These are phyloP conservation scores for Hirschioporus abietinus DNA, from an alignment of 768 basidiomycete genomes.

Conservation along the genomic window DNA sequence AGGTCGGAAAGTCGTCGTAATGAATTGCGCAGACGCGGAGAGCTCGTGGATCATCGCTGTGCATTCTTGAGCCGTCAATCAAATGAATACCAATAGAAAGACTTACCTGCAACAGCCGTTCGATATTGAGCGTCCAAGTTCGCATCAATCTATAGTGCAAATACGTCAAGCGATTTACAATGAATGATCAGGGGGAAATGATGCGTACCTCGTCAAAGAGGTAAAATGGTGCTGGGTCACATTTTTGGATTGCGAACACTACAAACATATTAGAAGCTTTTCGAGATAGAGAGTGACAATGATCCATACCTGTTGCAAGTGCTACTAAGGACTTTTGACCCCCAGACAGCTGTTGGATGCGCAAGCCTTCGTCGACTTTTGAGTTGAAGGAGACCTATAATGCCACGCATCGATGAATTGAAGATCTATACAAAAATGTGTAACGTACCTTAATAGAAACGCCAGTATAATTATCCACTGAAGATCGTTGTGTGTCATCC, in stretches of 20 bases:
- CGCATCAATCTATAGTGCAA: conserved; percentile 72
- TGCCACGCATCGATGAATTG: conserved; percentile 1
- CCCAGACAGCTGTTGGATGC: conserved; percentile 95
- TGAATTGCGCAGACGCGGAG: conserved; percentile 85
- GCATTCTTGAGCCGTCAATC: not conserved
- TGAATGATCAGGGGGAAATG: not conserved
- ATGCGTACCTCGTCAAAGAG: conserved; percentile 85
- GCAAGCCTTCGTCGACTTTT: conserved; percentile 92
- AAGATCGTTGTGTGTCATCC: conserved; percentile 66
- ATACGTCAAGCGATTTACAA: conserved; percentile 3
- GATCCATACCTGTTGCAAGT: conserved; percentile 70
- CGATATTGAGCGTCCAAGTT: conserved; percentile 97
- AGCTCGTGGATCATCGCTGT: conserved; percentile 92
- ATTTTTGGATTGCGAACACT: conserved; percentile 99
- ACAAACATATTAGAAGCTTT: conserved; percentile 13
- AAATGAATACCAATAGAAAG: not conserved
- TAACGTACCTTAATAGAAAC: conserved; percentile 81
- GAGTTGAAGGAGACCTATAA: conserved; percentile 95
- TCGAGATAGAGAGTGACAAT: not conserved
- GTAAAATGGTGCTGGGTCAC: conserved; percentile 98
- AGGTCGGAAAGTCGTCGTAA: conserved; percentile 96
- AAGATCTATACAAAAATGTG: not conserved
- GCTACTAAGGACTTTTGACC: conserved; percentile 98
- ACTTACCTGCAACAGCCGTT: conserved; percentile 89
- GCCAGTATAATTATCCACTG: conserved; percentile 93